These are phyloP conservation scores for Hypoxylon subgilvum DNA, from an alignment of 495 filamentous ascomycete genomes.

Conservation along the genomic window DNA sequence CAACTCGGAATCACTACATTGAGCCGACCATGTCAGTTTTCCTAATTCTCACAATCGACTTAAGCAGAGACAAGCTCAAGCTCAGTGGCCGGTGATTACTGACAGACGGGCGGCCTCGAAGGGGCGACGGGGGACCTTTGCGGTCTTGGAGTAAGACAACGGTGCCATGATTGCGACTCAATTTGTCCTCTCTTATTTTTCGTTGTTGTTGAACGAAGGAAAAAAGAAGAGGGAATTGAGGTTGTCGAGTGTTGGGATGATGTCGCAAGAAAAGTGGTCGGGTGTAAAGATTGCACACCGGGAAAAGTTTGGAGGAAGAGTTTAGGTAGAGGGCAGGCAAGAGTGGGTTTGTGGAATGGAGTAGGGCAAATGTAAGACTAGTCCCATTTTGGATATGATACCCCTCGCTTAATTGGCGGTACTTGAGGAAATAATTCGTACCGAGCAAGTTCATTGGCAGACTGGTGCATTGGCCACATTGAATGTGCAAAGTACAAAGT, in stretches of 20 bases:
- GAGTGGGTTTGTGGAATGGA: conserved; percentile 49
- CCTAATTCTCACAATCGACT: conserved; percentile 75
- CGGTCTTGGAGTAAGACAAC: conserved; percentile 93
- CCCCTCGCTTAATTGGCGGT: conserved; percentile 39
- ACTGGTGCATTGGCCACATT: too few relatives aligned
- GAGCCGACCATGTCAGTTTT: conserved; percentile 53
- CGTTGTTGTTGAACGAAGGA: conserved; percentile 25
- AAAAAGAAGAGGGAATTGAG: conserved; percentile 30
- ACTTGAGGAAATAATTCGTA: too few relatives aligned
- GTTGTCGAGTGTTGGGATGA: conserved; percentile 53
- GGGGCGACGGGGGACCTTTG: conserved; percentile 84
- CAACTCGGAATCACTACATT: conserved; percentile 92
- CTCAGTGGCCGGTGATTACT: conserved; percentile 95
- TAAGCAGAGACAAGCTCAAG: conserved; percentile 96
- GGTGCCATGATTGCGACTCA: conserved; percentile 51
- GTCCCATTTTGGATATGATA: conserved; percentile 3
- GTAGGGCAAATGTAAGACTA: conserved; percentile 39
- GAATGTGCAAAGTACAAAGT: too few relatives aligned
- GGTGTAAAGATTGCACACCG: conserved; percentile 40
- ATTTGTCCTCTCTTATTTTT: conserved; percentile 33
- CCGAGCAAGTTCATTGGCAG: neutral
- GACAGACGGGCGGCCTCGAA: conserved; percentile 99
- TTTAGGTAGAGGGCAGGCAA: conserved; percentile 38
- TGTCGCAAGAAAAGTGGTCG: too few relatives aligned
- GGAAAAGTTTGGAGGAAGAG: conserved; percentile 43